phyloP scores from a whole-genome alignment of 2,329 filamentous ascomycete species.

The Erysiphe pulchra region DNA sequence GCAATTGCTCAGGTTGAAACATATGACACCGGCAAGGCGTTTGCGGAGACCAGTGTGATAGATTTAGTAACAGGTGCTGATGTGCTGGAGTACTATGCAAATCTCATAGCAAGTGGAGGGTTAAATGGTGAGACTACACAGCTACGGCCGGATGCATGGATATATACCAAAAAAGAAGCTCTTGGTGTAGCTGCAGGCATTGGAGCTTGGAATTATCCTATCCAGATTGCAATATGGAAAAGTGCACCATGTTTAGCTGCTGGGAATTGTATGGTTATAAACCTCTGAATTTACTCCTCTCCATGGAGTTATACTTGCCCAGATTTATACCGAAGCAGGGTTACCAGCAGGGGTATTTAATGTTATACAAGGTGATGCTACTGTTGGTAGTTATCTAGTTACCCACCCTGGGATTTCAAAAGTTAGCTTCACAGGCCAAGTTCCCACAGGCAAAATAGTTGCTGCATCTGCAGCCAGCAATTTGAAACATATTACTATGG shows the following conservation, averaged over 20 bases:
- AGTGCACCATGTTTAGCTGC: conserved; percentile 64
- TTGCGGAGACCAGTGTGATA: conserved; percentile 59
- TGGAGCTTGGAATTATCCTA: conserved; percentile 79
- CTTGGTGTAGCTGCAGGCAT: conserved; percentile 70
- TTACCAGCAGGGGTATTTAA: conserved; percentile 69
- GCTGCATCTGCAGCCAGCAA: conserved; percentile 46
- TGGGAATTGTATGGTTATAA: conserved; percentile 86
- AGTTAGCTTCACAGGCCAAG: conserved; percentile 75
- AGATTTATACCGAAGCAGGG: conserved; percentile 55
- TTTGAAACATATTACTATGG: conserved; percentile 86
- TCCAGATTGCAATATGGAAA: conserved; percentile 80
- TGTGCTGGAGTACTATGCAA: conserved; percentile 68
- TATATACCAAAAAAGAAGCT: conserved; percentile 61
- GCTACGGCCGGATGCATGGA: conserved; percentile 50
- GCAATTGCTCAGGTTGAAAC: conserved; percentile 59
- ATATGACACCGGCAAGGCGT: conserved; percentile 66
- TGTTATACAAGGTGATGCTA: conserved; percentile 56
- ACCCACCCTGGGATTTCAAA: conserved; percentile 51
- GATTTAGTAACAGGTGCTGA: conserved; percentile 66
- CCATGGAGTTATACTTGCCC: conserved; percentile 51
- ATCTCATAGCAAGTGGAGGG: conserved; percentile 49
- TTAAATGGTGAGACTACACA: conserved; percentile 58
- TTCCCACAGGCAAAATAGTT: conserved; percentile 60
- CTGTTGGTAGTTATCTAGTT: conserved; percentile 51
- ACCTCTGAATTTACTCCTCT: conserved; percentile 70